Percentiles rank a stretch among this genome's conserved stretches.
phyloP scores from a whole-genome alignment of 2,329 filamentous ascomycete genomes.

The Cordyceps militaris region DNA sequence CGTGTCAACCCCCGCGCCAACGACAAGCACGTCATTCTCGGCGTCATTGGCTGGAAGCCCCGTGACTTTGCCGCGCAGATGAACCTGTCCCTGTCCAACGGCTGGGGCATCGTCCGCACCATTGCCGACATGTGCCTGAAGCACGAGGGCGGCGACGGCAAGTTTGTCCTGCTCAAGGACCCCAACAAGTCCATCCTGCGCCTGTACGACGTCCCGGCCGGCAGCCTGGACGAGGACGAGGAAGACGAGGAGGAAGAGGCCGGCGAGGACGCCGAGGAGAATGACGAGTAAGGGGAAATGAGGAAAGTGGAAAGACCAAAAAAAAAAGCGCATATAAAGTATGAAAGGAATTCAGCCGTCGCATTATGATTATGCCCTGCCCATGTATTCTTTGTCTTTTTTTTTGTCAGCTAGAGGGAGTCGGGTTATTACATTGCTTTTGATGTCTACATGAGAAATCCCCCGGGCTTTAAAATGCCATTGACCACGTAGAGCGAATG shows the following conservation, averaged over 20 bases:
- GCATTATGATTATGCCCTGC: too few relatives aligned
- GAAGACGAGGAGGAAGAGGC: constrained; percentile 56
- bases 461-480: too few relatives aligned
- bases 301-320: constrained; percentile 14
- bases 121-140: constrained; percentile 79
- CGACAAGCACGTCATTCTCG: constrained; percentile 90
- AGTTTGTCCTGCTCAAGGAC: constrained; percentile 79
- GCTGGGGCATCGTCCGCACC: constrained; percentile 97
- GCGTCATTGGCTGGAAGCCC: constrained; percentile 96
- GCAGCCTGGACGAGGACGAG: constrained; percentile 85
- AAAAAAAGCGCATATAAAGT: constrained; percentile 6
- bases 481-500: too few relatives aligned
- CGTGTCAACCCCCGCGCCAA: constrained; percentile 87
- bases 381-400: too few relatives aligned
- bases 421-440: too few relatives aligned
- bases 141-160: constrained; percentile 65
- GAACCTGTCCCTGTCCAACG: constrained; percentile 94
- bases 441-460: too few relatives aligned
- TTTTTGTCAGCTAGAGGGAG: too few relatives aligned
- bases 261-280: constrained; percentile 37
- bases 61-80: constrained; percentile 95
- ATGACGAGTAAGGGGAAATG: constrained; percentile 23
- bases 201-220: constrained; percentile 81
- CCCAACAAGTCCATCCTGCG: constrained; percentile 95
- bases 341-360: constrained; percentile 10